Evolutionary conservation across 73 alveolate genomes (phyloP), one percentile per base, ranked within the genome.

Genomic region (Paramecium tetraurelia): DNA sequence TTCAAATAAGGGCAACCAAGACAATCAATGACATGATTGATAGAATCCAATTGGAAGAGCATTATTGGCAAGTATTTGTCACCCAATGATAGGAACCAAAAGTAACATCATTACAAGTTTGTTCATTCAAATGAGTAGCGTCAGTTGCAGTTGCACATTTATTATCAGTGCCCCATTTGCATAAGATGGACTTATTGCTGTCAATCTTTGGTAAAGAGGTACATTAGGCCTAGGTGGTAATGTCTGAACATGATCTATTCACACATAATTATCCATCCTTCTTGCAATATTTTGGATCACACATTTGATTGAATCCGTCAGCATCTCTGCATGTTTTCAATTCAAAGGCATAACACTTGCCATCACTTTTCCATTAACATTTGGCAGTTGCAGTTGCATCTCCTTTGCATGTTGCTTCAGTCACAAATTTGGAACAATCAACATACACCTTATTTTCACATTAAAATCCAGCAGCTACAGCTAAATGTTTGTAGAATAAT

Each of bases 301-400:
- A 63, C 46, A 63, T 31, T 27, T 63, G 8, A 63, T 27, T 33
- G 31, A 63, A 63, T 63, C 84, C 84, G 24, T 27, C 46, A 31
- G 84, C 84, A 63, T 63, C 84, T 63, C 50, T 31, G 31, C 84
- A 63, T 31, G 84, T 31, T 63, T 63, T 63, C 9, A 63, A 33
- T 63, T 63, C 84, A 63, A 63, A 63, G 12, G 84, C 84, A 63
- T 63, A 63, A 33, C 84, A 63, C 24, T 63, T 63, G 11, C 84
- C 84, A 7, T 63, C 84, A 63, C 46, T 63, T 63, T 63, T 63
- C 84, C 84, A 63, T 63, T 63, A 63, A 27, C 84, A 63, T 63
- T 63, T 63, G 10, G 84, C 84, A 22, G 84, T 63, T 31, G 84
- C 84, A 31, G 84, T 63, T 27, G 84, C 84, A 63, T 63, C 84